phyloP scores from a whole-genome alignment of 2,329 filamentous ascomycete species.

The Fusarium chuoi region DNA sequence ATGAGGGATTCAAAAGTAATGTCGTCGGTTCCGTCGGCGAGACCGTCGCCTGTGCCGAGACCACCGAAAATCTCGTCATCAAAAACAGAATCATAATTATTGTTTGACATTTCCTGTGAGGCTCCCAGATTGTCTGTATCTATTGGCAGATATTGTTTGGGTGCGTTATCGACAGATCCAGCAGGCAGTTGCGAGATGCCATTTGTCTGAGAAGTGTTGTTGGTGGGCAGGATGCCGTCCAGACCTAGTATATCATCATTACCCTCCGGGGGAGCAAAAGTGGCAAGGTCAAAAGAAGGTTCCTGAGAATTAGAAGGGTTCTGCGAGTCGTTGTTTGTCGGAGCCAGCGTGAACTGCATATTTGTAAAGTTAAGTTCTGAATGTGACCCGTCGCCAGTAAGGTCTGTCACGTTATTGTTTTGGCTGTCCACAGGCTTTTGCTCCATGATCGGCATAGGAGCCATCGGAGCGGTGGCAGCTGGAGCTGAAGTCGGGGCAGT shows the following conservation, averaged over 20 bases:
- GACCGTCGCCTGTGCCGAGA: conserved; percentile 52
- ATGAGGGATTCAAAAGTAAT: conserved; percentile 64
- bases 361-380: conserved; percentile 64
- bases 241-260: conserved; percentile 46
- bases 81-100: conserved; percentile 47
- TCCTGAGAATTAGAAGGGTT: conserved; percentile 45
- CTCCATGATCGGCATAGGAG: conserved; percentile 45
- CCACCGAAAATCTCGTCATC: conserved; percentile 56
- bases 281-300: conserved; percentile 58
- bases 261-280: conserved; percentile 53
- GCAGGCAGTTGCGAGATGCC: conserved; percentile 9
- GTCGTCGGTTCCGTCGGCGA: conserved; percentile 47
- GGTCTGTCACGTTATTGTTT: conserved; percentile 31
- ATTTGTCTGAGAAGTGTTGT: conserved; percentile 29
- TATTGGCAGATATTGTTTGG: conserved; percentile 19
- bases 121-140: conserved; percentile 10
- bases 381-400: conserved; percentile 33
- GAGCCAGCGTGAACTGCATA: conserved; percentile 66
- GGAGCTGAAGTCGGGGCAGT: conserved; percentile 6
- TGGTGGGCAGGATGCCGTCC: conserved; percentile 46
- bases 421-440: conserved; percentile 38
- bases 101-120: conserved; percentile 33
- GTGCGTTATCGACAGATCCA: conserved; percentile 13
- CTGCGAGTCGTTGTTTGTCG: conserved; percentile 49
- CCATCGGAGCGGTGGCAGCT: conserved; percentile 32